Conservation (phyloP, 78 protist genomes). For the Dictyostelium brefeldianum region DNA sequence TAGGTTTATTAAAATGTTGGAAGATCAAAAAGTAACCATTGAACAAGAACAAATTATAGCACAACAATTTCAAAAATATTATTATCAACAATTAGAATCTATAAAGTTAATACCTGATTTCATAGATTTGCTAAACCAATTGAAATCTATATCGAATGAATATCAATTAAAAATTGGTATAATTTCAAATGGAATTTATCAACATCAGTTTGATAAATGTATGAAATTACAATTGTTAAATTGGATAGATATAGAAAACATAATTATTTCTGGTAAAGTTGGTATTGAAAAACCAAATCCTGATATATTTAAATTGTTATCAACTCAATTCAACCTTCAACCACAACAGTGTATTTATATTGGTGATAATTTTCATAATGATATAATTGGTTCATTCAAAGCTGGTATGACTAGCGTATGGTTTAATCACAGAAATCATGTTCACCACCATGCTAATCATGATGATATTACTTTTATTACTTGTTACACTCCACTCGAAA, state of each 20-base stretch:
- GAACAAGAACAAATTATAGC: neutral
- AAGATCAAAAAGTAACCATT: neutral
- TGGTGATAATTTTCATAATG: neutral
- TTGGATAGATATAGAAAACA: neutral
- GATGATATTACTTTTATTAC: too few relatives aligned
- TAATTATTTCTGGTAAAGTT: neutral
- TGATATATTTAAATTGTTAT: neutral
- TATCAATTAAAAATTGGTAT: neutral
- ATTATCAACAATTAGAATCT: neutral
- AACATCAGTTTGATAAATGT: neutral
- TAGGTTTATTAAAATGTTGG: neutral
- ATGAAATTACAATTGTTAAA: neutral
- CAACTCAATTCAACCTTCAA: neutral
- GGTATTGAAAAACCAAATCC: constrained; percentile 7
- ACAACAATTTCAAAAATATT: neutral
- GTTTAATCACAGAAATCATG: neutral
- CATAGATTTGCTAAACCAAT: neutral
- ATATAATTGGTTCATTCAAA: neutral
- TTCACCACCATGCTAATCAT: too few relatives aligned
- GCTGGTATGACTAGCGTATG: neutral
- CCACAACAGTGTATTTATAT: neutral
- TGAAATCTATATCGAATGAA: neutral
- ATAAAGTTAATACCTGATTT: neutral
- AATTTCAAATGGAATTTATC: neutral
- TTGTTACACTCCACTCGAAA: too few relatives aligned